Conservation (phyloP, 2,329 filamentous ascomycete genomes). For the Alternaria angustiovoidea region DNA sequence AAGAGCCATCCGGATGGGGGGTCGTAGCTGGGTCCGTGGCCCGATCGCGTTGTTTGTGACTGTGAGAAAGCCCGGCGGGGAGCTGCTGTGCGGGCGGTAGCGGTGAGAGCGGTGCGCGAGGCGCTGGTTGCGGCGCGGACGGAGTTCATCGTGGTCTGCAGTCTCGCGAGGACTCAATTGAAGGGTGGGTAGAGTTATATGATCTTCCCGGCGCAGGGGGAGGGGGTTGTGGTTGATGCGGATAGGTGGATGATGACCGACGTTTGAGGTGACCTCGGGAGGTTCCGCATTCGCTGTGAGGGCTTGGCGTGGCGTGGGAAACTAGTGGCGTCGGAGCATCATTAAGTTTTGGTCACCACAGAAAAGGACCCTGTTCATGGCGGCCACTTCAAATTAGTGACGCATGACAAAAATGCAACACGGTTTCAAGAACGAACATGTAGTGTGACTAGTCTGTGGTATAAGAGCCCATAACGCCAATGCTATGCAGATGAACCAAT, state of each 20-base stretch:
- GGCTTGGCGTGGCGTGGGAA: conserved; percentile 22
- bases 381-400: not conserved
- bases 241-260: conserved; percentile 15
- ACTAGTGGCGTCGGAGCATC: conserved; percentile 13
- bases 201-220: conserved; percentile 8
- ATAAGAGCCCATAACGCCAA: conserved; percentile 21
- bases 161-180: not conserved
- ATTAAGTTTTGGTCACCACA: not conserved
- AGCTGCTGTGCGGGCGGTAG: conserved; percentile 15
- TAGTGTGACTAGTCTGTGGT: not conserved
- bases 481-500: conserved; percentile 26
- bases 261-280: not conserved
- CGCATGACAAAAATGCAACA: not conserved
- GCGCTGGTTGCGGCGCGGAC: conserved; percentile 36
- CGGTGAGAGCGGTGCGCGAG: conserved; percentile 31
- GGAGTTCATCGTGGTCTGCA: conserved; percentile 34
- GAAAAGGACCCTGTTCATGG: accelerated
- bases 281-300: conserved; percentile 14
- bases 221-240: conserved; percentile 4
- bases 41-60: conserved; percentile 24
- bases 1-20: conserved; percentile 91
- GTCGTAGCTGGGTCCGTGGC: conserved; percentile 82
- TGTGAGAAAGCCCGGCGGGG: conserved; percentile 36
- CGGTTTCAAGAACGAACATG: not conserved
- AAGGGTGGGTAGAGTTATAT: not conserved